Base-by-base conservation (phyloP, 352 stramenopile species). In the Phytopythium chamaehyphon region DNA sequence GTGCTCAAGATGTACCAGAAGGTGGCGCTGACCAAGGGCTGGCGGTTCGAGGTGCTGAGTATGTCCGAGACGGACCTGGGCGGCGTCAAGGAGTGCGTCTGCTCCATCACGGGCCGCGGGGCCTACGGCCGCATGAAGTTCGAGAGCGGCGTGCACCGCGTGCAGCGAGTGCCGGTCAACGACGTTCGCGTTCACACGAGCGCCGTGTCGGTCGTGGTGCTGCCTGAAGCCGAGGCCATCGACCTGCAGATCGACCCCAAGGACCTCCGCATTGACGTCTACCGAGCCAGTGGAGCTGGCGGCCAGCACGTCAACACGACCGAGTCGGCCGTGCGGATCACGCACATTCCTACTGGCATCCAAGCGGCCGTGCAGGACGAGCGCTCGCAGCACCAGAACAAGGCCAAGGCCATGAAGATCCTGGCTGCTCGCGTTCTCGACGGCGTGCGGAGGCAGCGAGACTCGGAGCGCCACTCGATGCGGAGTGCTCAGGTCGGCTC, bases 281-380 rank as follows among this genome's bases (percentile, higher is more conserved):
- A 97, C 71, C 81, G 96, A 22, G 95, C 92, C 21, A 97, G 95
- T 51, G 97, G 97, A 40, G 94, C 96, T 38, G 97, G 97, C 39
- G 96, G 95, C 0, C 97, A 99, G 78, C 98, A 99, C 69, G 96
- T 99, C n/a, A 99, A 99, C 83, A 99, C 98, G 54, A 98, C 95
- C 8, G 96, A 99, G 62, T 98, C 92, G 44, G 96, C 94, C 10
- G 95, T 99, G 36, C 93, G 97, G 51, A 84, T 99, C 51, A 92
- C 97, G 16, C 97, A 99, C 63, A 90, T 98, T 57, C 97, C 97
- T 14, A 99, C 96, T 37, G 96, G 96, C 19, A 98, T 86, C 52
- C 68, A 86, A 38, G 78, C 75, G 7, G 73, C 78, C n/a, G 69
- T 88, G 51, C 93, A 98, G 51, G 93, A 98, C 62, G 96, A 99